phyloP scores from a whole-genome alignment of 805 yeast species.

The Saturnispora besseyi region DNA sequence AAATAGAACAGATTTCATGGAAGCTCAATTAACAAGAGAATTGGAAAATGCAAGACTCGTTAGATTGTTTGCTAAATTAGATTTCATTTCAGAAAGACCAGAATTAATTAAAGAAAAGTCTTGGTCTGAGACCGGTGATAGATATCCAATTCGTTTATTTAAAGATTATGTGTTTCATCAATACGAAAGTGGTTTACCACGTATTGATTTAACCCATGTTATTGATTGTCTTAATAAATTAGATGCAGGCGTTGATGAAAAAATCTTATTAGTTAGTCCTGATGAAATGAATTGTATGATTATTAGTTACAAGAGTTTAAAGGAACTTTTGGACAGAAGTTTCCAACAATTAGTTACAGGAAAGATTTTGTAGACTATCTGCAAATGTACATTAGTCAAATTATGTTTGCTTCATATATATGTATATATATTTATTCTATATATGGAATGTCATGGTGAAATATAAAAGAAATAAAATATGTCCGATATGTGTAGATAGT shows the following conservation, averaged over 20 bases:
- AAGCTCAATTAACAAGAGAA: constrained; percentile 56
- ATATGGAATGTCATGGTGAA: constrained; percentile 1
- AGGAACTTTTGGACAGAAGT: constrained; percentile 58
- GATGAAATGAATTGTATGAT: constrained; percentile 83
- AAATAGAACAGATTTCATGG: constrained; percentile 47
- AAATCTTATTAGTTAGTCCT: constrained; percentile 65
- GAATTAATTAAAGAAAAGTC: constrained; percentile 45
- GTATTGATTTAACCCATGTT: constrained; percentile 75
- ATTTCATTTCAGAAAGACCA: constrained; percentile 68
- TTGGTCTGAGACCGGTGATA: constrained; percentile 71
- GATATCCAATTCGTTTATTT: constrained; percentile 66
- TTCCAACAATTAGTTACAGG: constrained; percentile 40
- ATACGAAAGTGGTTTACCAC: constrained; percentile 72
- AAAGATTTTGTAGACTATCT: constrained; percentile 1
- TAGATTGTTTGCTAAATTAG: constrained; percentile 71
- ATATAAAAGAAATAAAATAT: constrained; percentile 8
- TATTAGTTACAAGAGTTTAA: constrained; percentile 75
- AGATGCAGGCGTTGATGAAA: constrained; percentile 88
- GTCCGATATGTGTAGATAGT: not conserved
- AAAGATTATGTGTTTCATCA: constrained; percentile 83
- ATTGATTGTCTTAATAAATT: constrained; percentile 73
- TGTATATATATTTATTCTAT: not conserved
- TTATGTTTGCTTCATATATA: not conserved
- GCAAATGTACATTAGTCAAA: constrained; percentile 1
- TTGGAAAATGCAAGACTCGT: constrained; percentile 84